Percentiles rank a stretch among this genome's conserved stretches.
phyloP scores from a whole-genome alignment of 1,139 yeast species.

The Blastobotrys serpentis region DNA sequence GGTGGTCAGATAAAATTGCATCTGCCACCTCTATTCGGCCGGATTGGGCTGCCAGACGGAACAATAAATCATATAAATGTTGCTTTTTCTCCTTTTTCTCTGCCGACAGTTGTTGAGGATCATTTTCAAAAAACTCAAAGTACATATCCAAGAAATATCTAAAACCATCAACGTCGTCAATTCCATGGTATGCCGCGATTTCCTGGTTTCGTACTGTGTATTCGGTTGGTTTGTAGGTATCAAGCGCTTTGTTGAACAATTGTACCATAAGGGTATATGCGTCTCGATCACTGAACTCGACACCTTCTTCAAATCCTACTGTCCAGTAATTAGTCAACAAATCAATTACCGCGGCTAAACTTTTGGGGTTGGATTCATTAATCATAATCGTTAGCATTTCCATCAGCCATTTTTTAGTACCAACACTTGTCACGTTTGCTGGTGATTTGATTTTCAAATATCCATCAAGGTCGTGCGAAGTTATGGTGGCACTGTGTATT shows the following conservation, averaged over 20 bases:
- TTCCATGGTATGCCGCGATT: slow-evolving; percentile 22
- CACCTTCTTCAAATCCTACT: slow-evolving; percentile 23
- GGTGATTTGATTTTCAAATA: slow-evolving; percentile 11
- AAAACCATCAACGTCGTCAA: slow-evolving; percentile 22
- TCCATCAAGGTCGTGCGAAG: slow-evolving; percentile 16
- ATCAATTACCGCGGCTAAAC: slow-evolving; percentile 22
- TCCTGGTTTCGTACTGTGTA: slow-evolving; percentile 22
- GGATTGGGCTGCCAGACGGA: slow-evolving; percentile 32
- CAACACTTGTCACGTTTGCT: not conserved
- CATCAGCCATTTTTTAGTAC: slow-evolving; percentile 14
- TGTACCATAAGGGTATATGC: slow-evolving; percentile 8
- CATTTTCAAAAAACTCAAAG: slow-evolving; percentile 15
- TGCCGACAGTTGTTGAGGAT: slow-evolving; percentile 9
- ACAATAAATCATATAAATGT: slow-evolving; percentile 29
- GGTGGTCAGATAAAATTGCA: slow-evolving; percentile 22
- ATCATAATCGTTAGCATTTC: slow-evolving; percentile 22
- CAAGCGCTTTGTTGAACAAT: slow-evolving; percentile 15
- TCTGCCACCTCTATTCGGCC: slow-evolving; percentile 33
- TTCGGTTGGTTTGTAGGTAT: slow-evolving; percentile 14
- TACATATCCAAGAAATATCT: slow-evolving; percentile 22
- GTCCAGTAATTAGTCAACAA: slow-evolving; percentile 22
- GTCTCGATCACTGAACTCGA: slow-evolving; percentile 12
- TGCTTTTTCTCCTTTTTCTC: slow-evolving; percentile 13
- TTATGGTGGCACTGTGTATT: not conserved
- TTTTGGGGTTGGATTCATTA: slow-evolving; percentile 13